phyloP scores from a whole-genome alignment of 129 eudicot genomes.

The Daucus carota region DNA sequence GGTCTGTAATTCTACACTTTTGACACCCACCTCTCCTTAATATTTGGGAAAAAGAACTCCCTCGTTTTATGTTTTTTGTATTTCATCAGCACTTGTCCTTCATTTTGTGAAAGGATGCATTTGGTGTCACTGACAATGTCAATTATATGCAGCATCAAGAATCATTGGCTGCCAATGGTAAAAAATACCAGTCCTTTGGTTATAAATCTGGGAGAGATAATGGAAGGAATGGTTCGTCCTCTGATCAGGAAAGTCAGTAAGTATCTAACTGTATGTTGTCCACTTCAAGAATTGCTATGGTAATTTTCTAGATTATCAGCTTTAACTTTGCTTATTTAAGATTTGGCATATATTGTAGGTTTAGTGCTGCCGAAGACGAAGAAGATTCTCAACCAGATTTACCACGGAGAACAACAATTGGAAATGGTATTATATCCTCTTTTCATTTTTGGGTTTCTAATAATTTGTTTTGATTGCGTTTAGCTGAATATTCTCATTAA shows the following conservation, averaged over 20 bases:
- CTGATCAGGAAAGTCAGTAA: slow-evolving; percentile 99
- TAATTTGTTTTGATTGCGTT: not conserved
- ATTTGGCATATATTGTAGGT: slow-evolving; percentile 32
- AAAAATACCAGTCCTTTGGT: slow-evolving; percentile 69
- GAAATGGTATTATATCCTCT: slow-evolving; percentile 53
- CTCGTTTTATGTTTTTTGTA: not conserved
- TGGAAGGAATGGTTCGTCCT: slow-evolving; percentile 79
- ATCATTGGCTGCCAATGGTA: slow-evolving; percentile 74
- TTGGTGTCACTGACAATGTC: slow-evolving; percentile 14
- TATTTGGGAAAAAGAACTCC: not conserved
- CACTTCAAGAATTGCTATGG: not conserved
- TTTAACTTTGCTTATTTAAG: slow-evolving; percentile 13
- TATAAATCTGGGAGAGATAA: slow-evolving; percentile 77
- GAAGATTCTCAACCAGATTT: slow-evolving; percentile 60
- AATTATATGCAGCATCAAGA: slow-evolving; percentile 76
- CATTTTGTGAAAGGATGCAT: not conserved
- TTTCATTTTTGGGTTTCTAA: not conserved
- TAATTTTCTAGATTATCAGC: not conserved
- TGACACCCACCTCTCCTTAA: not conserved
- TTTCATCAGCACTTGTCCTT: not conserved
- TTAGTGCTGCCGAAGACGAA: slow-evolving; percentile 92
- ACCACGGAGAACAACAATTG: slow-evolving; percentile 85
- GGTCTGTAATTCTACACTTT: slow-evolving; percentile 26
- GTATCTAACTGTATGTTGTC: slow-evolving; percentile 16
- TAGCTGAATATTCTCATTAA: not conserved